Base-by-base conservation (phyloP, 2,329 filamentous ascomycete genomes). In the Cladorrhinum sp. region DNA sequence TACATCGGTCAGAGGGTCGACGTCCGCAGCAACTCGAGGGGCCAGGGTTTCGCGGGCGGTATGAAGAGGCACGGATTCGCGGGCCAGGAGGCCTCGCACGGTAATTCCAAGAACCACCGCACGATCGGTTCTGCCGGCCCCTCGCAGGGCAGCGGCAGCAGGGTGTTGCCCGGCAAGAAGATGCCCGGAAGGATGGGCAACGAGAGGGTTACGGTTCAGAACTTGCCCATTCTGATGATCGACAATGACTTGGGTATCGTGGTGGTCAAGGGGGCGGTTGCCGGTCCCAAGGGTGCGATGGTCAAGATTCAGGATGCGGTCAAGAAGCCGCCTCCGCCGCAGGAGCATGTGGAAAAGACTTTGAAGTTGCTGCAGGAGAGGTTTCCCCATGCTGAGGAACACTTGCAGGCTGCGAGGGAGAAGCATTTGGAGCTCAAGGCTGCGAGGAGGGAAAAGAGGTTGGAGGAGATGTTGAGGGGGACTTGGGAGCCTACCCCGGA, bases 111-210 rank as follows among this genome's bases (percentile, higher is more conserved):
- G 78, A 92, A 91, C 71, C 95, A 99, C 82, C 85, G 95, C 71
- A 90, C 90, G 25, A 91, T 97, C 78, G 95, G 95, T 81, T 93
- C 92, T 32, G 84, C 89, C 7, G 95, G 95, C 74, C 91, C 90
- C 62, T 90, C 89, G 68, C 95, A 99, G 77, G 95, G 95, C 66
- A 88, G 90, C 73, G 95, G 95, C 78, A 96, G 91, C 64, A 86
- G 95, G 77, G 93, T 99, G 23, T 80, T 92, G 72, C 95, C 95
- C 0, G 95, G 95, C 62, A 99, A 99, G 85, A 95, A 92, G 79
- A 99, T 99, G 95, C 86, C 95, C 2, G 95, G 95, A 58, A 86
- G 91, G 62, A 98, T 99, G 95, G 95, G 95, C 65, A 90, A 89
- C 66, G 85, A 96, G 75, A 86, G 85, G 67, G 90, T 92, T 59